These are phyloP conservation scores for Prunus mongolica DNA, from an alignment of 306 rosid genomes.

Conservation along the genomic window DNA sequence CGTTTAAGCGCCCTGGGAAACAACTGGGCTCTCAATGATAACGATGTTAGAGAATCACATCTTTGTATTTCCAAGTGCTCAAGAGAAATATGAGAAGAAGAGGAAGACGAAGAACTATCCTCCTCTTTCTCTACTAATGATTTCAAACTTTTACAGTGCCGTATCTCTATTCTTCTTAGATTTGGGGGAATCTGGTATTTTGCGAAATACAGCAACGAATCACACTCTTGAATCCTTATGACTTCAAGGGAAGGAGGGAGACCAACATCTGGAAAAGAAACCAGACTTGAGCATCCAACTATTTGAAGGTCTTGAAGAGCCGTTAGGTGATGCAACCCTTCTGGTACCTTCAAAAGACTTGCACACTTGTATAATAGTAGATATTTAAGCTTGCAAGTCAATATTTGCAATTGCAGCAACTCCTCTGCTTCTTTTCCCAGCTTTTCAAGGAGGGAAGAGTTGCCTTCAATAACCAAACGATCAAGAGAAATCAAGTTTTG, in stretches of 20 bases:
- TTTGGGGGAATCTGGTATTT: not conserved
- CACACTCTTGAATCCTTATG: rapidly evolving
- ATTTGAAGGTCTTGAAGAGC: not conserved
- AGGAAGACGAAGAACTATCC: too few species aligned
- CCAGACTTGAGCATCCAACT: not conserved
- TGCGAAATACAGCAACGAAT: not conserved
- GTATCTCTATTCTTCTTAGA: not conserved
- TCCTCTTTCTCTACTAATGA: not conserved
- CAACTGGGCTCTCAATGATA: slow-evolving; percentile 2
- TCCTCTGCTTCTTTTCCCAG: not conserved
- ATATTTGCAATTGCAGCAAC: not conserved
- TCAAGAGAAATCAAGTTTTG: not conserved
- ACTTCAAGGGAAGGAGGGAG: not conserved
- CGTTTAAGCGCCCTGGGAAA: slow-evolving; percentile 4
- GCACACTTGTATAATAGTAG: rapidly evolving
- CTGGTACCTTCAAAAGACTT: not conserved
- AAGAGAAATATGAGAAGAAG: not conserved
- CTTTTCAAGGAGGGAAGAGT: not conserved
- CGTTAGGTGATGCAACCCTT: not conserved
- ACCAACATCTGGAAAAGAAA: not conserved
- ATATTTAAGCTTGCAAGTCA: not conserved
- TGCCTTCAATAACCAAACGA: not conserved
- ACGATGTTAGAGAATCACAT: slow-evolving; percentile 17
- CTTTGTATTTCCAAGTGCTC: not conserved
- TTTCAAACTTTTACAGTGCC: rapidly evolving